Evolutionary conservation across 2,329 filamentous ascomycete species (phyloP), one percentile per base, ranked within the genome.

Genomic region (Aureobasidium sp.): DNA sequence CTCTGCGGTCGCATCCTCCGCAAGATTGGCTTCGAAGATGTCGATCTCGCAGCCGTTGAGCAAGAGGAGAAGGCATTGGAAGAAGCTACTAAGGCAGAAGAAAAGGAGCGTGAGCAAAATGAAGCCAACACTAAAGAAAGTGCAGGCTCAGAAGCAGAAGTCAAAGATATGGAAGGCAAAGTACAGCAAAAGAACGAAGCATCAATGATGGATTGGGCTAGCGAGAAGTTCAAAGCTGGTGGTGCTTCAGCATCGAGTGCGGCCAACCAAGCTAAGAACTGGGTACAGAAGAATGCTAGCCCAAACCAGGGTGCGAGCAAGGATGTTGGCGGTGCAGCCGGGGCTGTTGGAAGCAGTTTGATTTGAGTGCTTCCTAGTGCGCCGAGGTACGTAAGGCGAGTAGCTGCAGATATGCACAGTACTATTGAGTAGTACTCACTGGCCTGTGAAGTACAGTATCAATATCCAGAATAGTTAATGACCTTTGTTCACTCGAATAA

Each of bases 21-120:
- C 63, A 77, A 78, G 61, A 79, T 82, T 30, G 80, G 79, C 3
- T 81, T 81, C 64, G 78, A 81, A 55, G 80, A 82, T 55, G 71
- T 83, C 5, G 78, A 82, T 63, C 54, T 75, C 1, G 73, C 73
- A 25, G 75, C 70, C 73, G 74, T 85, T 3, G 77, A 80, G 65
- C 71, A 75, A 69, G 75, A 80, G 68, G 68, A 75, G 63, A 70
- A 74, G 63, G 72, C 70, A 48, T 67, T 72, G 1, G 70, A 75
- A 59, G 70, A 72, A 58, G 71, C 73, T 50, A 75, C 76, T 57
- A 53, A 73, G 74, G 63, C 67, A 69, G 65, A 76, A 71, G 67
- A 74, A 68, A 65, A 72, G 69, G 66, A 64, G 27, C 64, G 68
- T 21, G 66, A 65, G 48, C 63, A 65, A 10, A 69, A 72, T 58